phyloP scores from a whole-genome alignment of 225 moss, liverwort and hornwort genomes.

The Neckera pumila region DNA sequence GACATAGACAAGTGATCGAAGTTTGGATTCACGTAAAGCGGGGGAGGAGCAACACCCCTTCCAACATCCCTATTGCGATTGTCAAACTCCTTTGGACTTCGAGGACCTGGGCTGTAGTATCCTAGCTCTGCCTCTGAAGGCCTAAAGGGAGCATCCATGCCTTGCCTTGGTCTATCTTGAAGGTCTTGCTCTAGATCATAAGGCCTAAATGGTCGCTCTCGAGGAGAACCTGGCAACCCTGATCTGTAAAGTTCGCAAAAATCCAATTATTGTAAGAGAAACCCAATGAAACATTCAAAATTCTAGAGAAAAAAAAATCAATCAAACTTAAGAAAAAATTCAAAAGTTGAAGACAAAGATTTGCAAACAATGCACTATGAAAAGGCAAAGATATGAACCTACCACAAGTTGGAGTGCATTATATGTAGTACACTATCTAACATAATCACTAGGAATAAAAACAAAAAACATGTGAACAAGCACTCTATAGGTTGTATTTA shows the following conservation, averaged over 20 bases:
- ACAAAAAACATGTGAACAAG: not conserved
- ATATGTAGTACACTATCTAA: not conserved
- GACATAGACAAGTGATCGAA: not conserved
- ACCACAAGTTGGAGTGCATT: not conserved
- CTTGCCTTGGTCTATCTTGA: not conserved
- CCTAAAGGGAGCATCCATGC: not conserved
- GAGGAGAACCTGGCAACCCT: not conserved
- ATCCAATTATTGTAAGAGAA: not conserved
- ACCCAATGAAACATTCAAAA: not conserved
- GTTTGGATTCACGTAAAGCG: not conserved
- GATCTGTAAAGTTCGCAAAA: not conserved
- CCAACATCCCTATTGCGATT: not conserved
- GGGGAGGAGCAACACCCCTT: not conserved
- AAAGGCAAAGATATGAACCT: not conserved
- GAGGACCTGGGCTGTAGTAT: not conserved
- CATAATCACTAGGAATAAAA: not conserved
- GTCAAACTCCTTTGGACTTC: not conserved
- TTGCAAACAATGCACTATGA: not conserved
- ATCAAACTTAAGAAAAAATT: not conserved
- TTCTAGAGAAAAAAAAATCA: not conserved
- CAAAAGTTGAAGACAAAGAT: too few relatives aligned
- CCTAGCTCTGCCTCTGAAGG: not conserved
- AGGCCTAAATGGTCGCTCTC: not conserved
- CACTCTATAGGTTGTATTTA: not conserved
- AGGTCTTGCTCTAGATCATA: constrained; percentile 1